Evolutionary conservation across 768 basidiomycete genomes (phyloP).

Genomic region (Dioszegia aurantiaca): DNA sequence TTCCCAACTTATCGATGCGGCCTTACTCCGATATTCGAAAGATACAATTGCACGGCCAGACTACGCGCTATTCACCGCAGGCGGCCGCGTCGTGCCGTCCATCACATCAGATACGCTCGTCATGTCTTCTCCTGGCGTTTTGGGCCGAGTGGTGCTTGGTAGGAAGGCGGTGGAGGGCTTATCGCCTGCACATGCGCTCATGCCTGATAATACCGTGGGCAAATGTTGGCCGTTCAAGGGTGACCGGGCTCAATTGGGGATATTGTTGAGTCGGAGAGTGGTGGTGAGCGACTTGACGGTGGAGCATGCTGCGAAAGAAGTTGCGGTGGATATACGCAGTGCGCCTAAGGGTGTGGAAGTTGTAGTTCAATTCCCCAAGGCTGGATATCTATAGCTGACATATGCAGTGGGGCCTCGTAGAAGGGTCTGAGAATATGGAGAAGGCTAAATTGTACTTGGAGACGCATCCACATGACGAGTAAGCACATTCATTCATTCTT

Average conservation of each 20-base stretch:
- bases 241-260: slow-evolving; percentile 72
- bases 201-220: slow-evolving; percentile 76
- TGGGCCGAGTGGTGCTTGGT: slow-evolving; percentile 58
- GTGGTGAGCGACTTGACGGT: slow-evolving; percentile 68
- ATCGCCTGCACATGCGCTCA: slow-evolving; percentile 80
- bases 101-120: slow-evolving; percentile 79
- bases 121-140: slow-evolving; percentile 55
- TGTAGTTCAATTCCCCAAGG: slow-evolving; percentile 32
- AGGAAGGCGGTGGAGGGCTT: slow-evolving; percentile 60
- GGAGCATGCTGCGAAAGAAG: slow-evolving; percentile 80
- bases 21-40: slow-evolving; percentile 67
- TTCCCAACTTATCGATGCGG: slow-evolving; percentile 69
- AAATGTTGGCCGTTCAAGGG: slow-evolving; percentile 93
- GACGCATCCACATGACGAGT: slow-evolving; percentile 15
- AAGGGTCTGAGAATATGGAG: slow-evolving; percentile 67
- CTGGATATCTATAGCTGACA: slow-evolving; percentile 1
- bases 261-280: slow-evolving; percentile 66
- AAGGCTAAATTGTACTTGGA: slow-evolving; percentile 60
- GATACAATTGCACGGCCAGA: slow-evolving; percentile 79
- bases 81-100: slow-evolving; percentile 73
- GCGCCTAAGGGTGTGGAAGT: slow-evolving; percentile 85
- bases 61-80: slow-evolving; percentile 78
- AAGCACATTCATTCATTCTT: slow-evolving; percentile 1
- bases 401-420: slow-evolving; percentile 71
- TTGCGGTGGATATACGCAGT: slow-evolving; percentile 74